These are phyloP conservation scores for Rhynchosporium agropyri DNA, from an alignment of 2,329 filamentous ascomycete species.

Conservation along the genomic window DNA sequence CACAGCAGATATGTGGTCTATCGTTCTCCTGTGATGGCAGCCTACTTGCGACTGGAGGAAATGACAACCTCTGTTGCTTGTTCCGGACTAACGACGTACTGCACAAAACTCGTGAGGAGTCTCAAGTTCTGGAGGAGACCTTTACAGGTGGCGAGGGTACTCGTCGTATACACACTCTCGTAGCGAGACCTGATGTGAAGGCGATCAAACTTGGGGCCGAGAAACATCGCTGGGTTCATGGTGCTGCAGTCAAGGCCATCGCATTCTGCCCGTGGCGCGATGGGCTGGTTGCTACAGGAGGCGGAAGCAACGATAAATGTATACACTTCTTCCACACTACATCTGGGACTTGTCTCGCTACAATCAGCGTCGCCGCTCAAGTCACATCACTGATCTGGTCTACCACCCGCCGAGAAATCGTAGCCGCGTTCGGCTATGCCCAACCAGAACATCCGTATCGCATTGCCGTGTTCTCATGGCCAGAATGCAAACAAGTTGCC, in stretches of 20 bases:
- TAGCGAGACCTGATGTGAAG: slow-evolving; percentile 45
- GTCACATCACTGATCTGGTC: slow-evolving; percentile 94
- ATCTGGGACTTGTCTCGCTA: slow-evolving; percentile 82
- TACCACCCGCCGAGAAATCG: slow-evolving; percentile 81
- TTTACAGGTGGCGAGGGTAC: slow-evolving; percentile 37
- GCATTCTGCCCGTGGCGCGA: slow-evolving; percentile 95
- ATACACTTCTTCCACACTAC: slow-evolving; percentile 94
- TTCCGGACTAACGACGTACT: slow-evolving; percentile 57
- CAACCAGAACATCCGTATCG: slow-evolving; percentile 87
- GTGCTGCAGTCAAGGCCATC: slow-evolving; percentile 92
- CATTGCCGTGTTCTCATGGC: slow-evolving; percentile 94
- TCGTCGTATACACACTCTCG: slow-evolving; percentile 39
- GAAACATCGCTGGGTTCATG: slow-evolving; percentile 75
- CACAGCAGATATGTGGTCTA: slow-evolving; percentile 91
- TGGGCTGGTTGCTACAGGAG: slow-evolving; percentile 84
- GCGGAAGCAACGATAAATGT: slow-evolving; percentile 90
- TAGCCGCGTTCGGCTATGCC: slow-evolving; percentile 90
- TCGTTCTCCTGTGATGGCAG: slow-evolving; percentile 79
- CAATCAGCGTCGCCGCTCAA: slow-evolving; percentile 89
- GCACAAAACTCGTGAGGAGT: slow-evolving; percentile 23
- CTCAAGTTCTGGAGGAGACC: slow-evolving; percentile 28
- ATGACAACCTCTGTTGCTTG: slow-evolving; percentile 86
- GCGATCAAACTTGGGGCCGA: slow-evolving; percentile 58
- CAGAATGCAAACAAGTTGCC: slow-evolving; percentile 82
- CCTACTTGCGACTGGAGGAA: slow-evolving; percentile 84